Percentiles rank a stretch among this genome's conserved stretches.
These are phyloP conservation scores for Endothia cerciana DNA, from an alignment of 2,329 filamentous ascomycete genomes.

Conservation along the genomic window DNA sequence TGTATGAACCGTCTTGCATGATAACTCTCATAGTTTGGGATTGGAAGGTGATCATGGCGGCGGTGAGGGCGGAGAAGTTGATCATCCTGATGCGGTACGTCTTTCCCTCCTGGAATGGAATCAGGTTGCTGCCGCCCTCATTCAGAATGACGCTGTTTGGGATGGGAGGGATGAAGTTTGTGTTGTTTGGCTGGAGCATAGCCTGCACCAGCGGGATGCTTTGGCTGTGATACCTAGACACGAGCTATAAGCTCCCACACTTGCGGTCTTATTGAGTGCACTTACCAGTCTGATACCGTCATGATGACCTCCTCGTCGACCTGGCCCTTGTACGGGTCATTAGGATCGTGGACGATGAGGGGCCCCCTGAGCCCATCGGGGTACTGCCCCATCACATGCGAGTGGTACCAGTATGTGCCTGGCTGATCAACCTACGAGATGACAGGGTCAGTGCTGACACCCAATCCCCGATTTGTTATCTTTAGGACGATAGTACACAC, in stretches of 20 bases:
- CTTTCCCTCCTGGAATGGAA: slow-evolving; percentile 46
- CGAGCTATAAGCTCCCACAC: slow-evolving; percentile 1
- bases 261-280: not conserved
- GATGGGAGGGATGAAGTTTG: slow-evolving; percentile 44
- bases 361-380: slow-evolving; percentile 64
- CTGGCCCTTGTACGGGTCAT: slow-evolving; percentile 51
- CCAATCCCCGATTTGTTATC: not conserved
- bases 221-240: slow-evolving; percentile 47
- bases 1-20: slow-evolving; percentile 48
- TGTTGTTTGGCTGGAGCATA: slow-evolving; percentile 48
- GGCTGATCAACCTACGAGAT: slow-evolving; percentile 41
- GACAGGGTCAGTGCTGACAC: slow-evolving; percentile 1
- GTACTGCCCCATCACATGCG: slow-evolving; percentile 66
- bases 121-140: slow-evolving; percentile 43
- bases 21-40: slow-evolving; percentile 51
- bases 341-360: slow-evolving; percentile 59
- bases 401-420: slow-evolving; percentile 62
- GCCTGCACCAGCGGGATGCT: slow-evolving; percentile 41
- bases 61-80: slow-evolving; percentile 49
- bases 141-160: slow-evolving; percentile 48
- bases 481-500: slow-evolving; percentile 37
- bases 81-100: slow-evolving; percentile 53
- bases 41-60: slow-evolving; percentile 49
- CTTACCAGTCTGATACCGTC: slow-evolving; percentile 43
- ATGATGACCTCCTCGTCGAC: slow-evolving; percentile 60